Evolutionary conservation across 2,329 filamentous ascomycete genomes (phyloP).

Genomic region (Exophiala aquamarina): DNA sequence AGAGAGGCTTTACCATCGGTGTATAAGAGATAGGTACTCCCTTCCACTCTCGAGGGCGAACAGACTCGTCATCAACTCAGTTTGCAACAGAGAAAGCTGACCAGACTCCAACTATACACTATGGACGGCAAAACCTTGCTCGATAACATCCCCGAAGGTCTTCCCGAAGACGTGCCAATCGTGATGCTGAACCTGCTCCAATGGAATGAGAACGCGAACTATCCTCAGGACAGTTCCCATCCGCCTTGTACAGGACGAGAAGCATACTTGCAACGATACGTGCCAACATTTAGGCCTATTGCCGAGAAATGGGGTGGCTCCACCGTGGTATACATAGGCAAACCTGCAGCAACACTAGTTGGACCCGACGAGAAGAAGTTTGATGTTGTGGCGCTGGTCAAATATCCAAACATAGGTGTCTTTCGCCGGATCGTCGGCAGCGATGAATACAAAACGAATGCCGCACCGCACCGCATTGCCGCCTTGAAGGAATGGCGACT

Average conservation of each 20-base stretch:
- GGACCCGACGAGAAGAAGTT: neutral
- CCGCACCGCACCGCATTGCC: neutral
- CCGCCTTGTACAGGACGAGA: neutral
- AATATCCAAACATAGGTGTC: neutral
- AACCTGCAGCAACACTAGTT: neutral
- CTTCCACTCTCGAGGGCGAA: too few relatives aligned
- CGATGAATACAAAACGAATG: neutral
- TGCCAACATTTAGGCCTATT: neutral
- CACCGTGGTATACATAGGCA: neutral
- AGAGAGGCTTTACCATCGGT: too few relatives aligned
- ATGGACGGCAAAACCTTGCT: neutral
- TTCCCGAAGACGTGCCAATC: neutral
- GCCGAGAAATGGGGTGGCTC: neutral
- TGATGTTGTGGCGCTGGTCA: neutral
- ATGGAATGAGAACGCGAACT: neutral
- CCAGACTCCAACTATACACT: too few relatives aligned
- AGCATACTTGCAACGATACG: neutral
- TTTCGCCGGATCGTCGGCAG: neutral
- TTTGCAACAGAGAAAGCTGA: too few relatives aligned
- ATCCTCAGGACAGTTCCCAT: neutral
- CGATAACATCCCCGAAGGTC: neutral
- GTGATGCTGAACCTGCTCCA: neutral
- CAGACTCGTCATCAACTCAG: too few relatives aligned
- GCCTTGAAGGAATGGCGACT: neutral
- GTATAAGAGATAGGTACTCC: too few relatives aligned